Evolutionary conservation across 768 basidiomycete species (phyloP).

Genomic region (Coprinellus aureogranulatus): DNA sequence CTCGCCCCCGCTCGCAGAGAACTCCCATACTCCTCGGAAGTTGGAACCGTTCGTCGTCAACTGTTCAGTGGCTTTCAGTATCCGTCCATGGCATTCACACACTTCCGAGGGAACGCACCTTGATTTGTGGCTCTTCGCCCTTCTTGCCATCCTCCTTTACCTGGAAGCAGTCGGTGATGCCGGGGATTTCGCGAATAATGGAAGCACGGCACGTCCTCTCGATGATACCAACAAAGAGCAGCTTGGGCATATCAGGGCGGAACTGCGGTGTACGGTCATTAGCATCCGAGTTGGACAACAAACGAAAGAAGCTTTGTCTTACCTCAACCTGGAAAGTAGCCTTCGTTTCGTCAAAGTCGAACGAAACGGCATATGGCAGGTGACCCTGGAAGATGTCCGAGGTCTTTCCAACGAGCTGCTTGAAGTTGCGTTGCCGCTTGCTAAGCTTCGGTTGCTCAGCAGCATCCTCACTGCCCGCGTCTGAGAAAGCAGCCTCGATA

Average conservation of each 20-base stretch:
- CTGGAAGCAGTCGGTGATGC: conserved; percentile 85
- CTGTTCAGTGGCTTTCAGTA: conserved; percentile 31
- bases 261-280: conserved; percentile 53
- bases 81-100: background rate
- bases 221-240: conserved; percentile 89
- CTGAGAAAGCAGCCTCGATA: conserved; percentile 62
- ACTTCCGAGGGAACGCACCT: conserved; percentile 32
- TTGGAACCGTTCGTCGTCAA: conserved; percentile 93
- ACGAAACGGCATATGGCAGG: conserved; percentile 67
- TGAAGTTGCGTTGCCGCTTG: conserved; percentile 8
- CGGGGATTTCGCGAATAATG: conserved; percentile 85
- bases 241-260: conserved; percentile 82
- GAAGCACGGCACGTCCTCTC: conserved; percentile 83
- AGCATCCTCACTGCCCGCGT: conserved; percentile 38
- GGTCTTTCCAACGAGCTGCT: conserved; percentile 32
- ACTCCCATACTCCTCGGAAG: conserved; percentile 84
- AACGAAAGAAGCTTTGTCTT: conserved; percentile 23
- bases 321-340: conserved; percentile 87
- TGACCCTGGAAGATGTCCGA: conserved; percentile 53
- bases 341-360: conserved; percentile 61
- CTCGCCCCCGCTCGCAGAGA: conserved; percentile 49
- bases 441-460: conserved; percentile 14
- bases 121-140: conserved; percentile 45
- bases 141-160: conserved; percentile 58
- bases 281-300: background rate